phyloP scores from a whole-genome alignment of 1,284 basidiomycete species.

The Microbotryum saponariae region DNA sequence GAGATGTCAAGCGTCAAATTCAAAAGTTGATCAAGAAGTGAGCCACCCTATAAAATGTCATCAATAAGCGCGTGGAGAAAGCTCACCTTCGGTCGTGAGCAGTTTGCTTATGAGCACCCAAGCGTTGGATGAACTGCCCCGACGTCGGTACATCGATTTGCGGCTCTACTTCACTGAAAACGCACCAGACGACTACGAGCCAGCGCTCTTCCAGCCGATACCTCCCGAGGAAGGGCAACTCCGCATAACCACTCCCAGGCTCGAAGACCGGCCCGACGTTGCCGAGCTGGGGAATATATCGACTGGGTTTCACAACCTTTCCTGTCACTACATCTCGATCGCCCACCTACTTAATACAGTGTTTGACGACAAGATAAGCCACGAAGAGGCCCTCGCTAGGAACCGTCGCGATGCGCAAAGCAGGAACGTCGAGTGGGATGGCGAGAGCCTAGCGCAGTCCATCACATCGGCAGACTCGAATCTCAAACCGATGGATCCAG shows the following conservation, averaged over 20 bases:
- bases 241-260: conserved; percentile 10
- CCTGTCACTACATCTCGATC: conserved; percentile 25
- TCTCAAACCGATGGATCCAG: conserved; percentile 6
- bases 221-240: background rate
- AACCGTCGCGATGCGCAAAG: conserved; percentile 17
- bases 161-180: conserved; percentile 69
- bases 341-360: conserved; percentile 29
- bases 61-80: background rate
- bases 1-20: conserved; percentile 22
- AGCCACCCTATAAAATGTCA: background rate
- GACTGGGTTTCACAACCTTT: conserved; percentile 23
- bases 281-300: conserved; percentile 13
- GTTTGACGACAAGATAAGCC: conserved; percentile 21
- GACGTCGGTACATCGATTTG: conserved; percentile 69
- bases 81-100: conserved; percentile 55
- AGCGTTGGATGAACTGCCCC: conserved; percentile 66
- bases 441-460: conserved; percentile 14
- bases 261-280: conserved; percentile 18
- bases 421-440: conserved; percentile 31
- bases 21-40: conserved; percentile 31
- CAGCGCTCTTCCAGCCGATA: conserved; percentile 17
- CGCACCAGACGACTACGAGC: conserved; percentile 50
- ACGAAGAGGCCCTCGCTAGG: conserved; percentile 13
- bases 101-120: conserved; percentile 64
- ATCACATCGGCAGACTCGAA: conserved; percentile 13